Base-by-base conservation (phyloP, 108 stramenopile species). In the Skeletonema grethae region DNA sequence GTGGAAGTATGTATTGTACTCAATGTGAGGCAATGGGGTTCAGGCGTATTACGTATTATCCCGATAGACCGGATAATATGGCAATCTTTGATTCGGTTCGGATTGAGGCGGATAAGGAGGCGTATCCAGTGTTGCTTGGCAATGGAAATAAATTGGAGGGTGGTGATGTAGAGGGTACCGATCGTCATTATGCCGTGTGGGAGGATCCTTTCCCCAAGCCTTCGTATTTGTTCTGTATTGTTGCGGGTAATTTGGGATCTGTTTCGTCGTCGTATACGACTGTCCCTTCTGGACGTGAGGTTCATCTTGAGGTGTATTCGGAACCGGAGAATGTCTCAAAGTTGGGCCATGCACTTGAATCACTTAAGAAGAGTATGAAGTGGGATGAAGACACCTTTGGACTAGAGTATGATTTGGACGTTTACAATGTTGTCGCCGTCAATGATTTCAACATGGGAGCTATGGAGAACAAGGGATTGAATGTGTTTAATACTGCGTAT, bases 351-450 rank as follows among this genome's bases (percentile, higher is more conserved):
- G 88, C 90, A 15, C 65, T 93, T 79, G 70, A 72, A 12, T 76
- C 70, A 34, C 62, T 98, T 43, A 96, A 97, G 80, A 74, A 87
- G 13, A 68, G 82, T 61, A 97, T 99, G 96, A 88, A 90, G 72
- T 99, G 98, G 98, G 98, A 99, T 73, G 97, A 99, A 77, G 90
- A 93, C 10, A 86, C 70, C n/a, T 98, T 86, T 77, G 97, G 95
- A 7, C 82, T 97, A 29, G 97, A 97, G 76, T 99, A 97, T 70
- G 98, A 99, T 82, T 75, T 98, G 39, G 97, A 95, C 77, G 63
- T 94, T 9, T 99, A 95, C 85, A 97, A 97, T 78, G 85, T 99
- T 69, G 98, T 99, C 3, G 96, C 96, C 25, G 93, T 93, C 31
- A 74, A 85, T 65, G 90, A 91, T 65, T 98, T 98, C 76, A 96